Percentiles rank a stretch among this genome's conserved stretches.
Evolutionary conservation across 352 stramenopile species (phyloP).

Genomic region (Blastocystis hominis): DNA sequence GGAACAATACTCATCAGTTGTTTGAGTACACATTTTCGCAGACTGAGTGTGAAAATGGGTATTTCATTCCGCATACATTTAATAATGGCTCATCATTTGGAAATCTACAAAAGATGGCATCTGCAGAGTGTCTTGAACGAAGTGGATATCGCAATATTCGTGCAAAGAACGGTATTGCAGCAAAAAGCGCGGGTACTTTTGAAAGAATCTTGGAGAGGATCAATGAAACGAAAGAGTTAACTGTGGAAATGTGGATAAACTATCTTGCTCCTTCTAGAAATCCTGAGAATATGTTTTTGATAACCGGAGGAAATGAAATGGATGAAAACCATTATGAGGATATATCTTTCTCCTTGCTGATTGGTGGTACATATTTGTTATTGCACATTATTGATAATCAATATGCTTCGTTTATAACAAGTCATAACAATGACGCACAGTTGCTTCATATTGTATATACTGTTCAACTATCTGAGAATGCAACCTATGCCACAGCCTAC

Average conservation of each 20-base stretch:
- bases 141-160: not conserved
- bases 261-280: not conserved
- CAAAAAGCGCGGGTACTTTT: not conserved
- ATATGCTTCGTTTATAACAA: not conserved
- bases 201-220: not conserved
- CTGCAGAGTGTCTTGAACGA: not conserved
- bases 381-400: not conserved
- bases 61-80: not conserved
- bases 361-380: not conserved
- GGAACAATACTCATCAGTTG: slow-evolving; percentile 27
- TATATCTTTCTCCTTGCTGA: not conserved
- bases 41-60: slow-evolving; percentile 12
- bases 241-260: slow-evolving; percentile 1
- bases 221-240: not conserved
- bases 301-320: not conserved
- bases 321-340: not conserved
- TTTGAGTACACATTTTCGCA: slow-evolving; percentile 42
- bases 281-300: not conserved
- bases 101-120: not conserved
- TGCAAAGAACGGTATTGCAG: not conserved
- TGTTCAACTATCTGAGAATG: not conserved
- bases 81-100: not conserved
- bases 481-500: not conserved
- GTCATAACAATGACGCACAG: not conserved
- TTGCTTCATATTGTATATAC: not conserved